Percentiles rank a stretch among this genome's conserved stretches.
Conservation (phyloP, 1,284 basidiomycete species). For the Heliocybe sulcata region DNA sequence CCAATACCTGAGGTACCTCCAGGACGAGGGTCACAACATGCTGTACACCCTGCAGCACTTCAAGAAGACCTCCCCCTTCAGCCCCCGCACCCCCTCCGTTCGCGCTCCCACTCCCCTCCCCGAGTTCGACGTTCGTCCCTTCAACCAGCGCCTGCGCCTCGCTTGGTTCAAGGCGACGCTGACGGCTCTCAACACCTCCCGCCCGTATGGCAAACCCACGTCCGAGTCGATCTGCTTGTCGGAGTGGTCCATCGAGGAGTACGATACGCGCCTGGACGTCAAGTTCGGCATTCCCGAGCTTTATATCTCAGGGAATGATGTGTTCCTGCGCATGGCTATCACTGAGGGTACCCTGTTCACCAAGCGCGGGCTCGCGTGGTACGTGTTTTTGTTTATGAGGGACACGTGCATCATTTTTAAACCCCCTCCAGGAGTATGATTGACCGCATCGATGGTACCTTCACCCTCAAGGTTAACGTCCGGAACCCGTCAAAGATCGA, state of each 20-base stretch:
- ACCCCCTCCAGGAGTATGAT: not conserved
- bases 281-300: not conserved
- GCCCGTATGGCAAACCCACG: not conserved
- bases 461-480: not conserved
- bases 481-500: not conserved
- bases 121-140: not conserved
- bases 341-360: not conserved
- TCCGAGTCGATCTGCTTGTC: not conserved
- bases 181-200: not conserved
- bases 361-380: not conserved
- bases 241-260: not conserved
- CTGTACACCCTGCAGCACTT: not conserved
- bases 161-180: not conserved
- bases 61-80: not conserved
- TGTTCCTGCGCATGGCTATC: not conserved
- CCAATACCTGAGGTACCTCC: not conserved
- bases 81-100: not conserved
- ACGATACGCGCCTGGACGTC: not conserved
- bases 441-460: not conserved
- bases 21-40: not conserved
- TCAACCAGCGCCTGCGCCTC: not conserved
- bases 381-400: not conserved
- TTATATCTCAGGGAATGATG: not conserved
- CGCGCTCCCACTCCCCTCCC: not conserved
- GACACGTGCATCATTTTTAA: not conserved